Percentiles rank a stretch among this genome's conserved stretches.
These are phyloP conservation scores for Candida dajiaensis DNA, from an alignment of 805 yeast genomes.

Conservation along the genomic window DNA sequence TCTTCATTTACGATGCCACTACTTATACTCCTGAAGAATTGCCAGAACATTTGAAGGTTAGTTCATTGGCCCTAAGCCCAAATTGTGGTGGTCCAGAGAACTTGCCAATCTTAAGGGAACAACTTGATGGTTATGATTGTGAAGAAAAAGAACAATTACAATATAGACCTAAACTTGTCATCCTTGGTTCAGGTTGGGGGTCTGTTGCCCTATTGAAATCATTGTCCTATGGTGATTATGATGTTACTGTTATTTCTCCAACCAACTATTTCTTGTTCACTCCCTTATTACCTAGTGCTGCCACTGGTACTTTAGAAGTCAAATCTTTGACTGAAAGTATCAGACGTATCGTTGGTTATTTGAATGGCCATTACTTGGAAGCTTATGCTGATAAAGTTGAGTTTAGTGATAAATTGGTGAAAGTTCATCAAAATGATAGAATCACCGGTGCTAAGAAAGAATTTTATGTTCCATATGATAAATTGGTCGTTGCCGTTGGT, in stretches of 20 bases:
- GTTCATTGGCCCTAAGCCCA: constrained; percentile 49
- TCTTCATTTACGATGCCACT: constrained; percentile 60
- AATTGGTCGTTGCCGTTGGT: constrained; percentile 63
- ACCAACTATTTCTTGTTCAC: constrained; percentile 65
- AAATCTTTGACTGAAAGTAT: constrained; percentile 61
- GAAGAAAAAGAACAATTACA: constrained; percentile 38
- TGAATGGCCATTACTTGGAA: constrained; percentile 57
- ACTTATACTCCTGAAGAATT: constrained; percentile 45
- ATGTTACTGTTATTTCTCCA: constrained; percentile 63
- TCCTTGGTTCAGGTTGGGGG: constrained; percentile 71
- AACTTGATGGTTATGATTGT: constrained; percentile 52
- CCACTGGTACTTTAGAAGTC: constrained; percentile 64
- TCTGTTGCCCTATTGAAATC: constrained; percentile 52
- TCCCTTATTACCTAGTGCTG: constrained; percentile 64
- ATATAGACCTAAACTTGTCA: constrained; percentile 50
- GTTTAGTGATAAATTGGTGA: constrained; percentile 49
- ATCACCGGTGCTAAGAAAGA: constrained; percentile 32
- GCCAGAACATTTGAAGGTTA: constrained; percentile 41
- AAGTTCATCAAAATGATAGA: constrained; percentile 42
- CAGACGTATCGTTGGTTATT: constrained; percentile 45
- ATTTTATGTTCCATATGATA: constrained; percentile 68
- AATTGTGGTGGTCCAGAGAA: constrained; percentile 66
- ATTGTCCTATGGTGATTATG: constrained; percentile 48
- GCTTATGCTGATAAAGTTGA: constrained; percentile 56
- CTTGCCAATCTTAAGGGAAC: constrained; percentile 51